A percentile compares a stretch with the other conserved stretches of the same genome.
phyloP scores from a whole-genome alignment of 495 filamentous ascomycete genomes.

The Xeromyces bisporus region DNA sequence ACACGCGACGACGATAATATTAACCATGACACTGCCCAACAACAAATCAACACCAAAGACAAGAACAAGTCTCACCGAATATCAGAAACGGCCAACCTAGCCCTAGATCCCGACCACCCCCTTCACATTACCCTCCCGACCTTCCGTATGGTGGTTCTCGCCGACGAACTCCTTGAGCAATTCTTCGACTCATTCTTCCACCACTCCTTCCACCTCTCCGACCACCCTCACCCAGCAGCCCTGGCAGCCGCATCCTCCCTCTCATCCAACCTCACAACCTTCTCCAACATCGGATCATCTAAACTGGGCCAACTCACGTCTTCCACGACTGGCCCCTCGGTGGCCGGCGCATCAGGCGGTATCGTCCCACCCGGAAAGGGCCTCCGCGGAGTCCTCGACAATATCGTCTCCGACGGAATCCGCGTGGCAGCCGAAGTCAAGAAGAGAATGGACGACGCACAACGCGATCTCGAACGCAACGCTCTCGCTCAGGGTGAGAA shows the following conservation, averaged over 20 bases:
- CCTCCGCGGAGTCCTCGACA: conserved; percentile 81
- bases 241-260: conserved; percentile 42
- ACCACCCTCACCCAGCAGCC: conserved; percentile 23
- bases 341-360: conserved; percentile 30
- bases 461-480: conserved; percentile 65
- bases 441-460: conserved; percentile 83
- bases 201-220: conserved; percentile 50
- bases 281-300: conserved; percentile 45
- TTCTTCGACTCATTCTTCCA: conserved; percentile 82
- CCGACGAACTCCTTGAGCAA: conserved; percentile 84
- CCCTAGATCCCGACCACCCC: conserved; percentile 80
- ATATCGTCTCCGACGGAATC: conserved; percentile 94
- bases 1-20: too few species aligned
- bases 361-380: conserved; percentile 52
- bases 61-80: conserved; percentile 2
- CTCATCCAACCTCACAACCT: conserved; percentile 63
- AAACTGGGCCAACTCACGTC: conserved; percentile 19
- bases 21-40: too few species aligned
- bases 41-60: not conserved
- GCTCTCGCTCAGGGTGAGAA: conserved; percentile 52
- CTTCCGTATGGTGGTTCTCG: conserved; percentile 95
- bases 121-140: conserved; percentile 93
- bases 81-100: conserved; percentile 53
- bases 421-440: conserved; percentile 82
- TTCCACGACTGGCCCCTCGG: conserved; percentile 20